Evolutionary conservation across 2,329 filamentous ascomycete genomes (phyloP), one percentile per base, ranked within the genome.

Genomic region (Ophiostoma piceae): DNA sequence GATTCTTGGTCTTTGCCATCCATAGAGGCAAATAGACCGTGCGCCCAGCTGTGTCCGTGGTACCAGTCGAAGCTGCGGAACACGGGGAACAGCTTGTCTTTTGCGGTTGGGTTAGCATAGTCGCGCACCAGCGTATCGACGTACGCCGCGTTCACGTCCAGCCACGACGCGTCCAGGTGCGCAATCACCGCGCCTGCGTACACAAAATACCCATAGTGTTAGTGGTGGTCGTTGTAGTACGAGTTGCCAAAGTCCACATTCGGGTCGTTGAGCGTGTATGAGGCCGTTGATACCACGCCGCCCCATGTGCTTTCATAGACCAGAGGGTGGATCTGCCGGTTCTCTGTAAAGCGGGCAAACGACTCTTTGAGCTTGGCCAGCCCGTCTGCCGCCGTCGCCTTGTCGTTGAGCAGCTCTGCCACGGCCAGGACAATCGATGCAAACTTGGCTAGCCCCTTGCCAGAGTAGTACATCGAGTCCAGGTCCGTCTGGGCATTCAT

Each of bases 21-120:
- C 69, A 81, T 82, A 51, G 85, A 84, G 72, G 90, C 86, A 75
- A 87, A 91, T 5, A 94, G 80, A 0, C 91, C 91, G 69, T 92
- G 92, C 2, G 94, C 94, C 92, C 94, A 97, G 71, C 90, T 93
- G 82, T 98, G 95, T 1, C 94, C 95, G 76, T 96, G 88, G 78
- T 89, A 98, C 92, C 92, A 97, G 79, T 98, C 95, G 76, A 97
- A 98, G 70, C 84, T 87, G 67, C 95, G 87, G 72, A 86, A 94
- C 74, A 92, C 89, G 0, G 94, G 94, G 78, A 96, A 98, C 74
- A 87, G 87, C 37, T 84, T 82, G 77, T 97, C 94, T 22, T 84
- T 77, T 2, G 83, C 76, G 74, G 86, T 89, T 0, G 93, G 89
- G 78, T 97, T 97, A 65, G 93, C 90, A 67, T 86, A 80, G 74